Evolutionary conservation across 1,284 basidiomycete genomes (phyloP).

Genomic region (Cryptococcus hybrid): DNA sequence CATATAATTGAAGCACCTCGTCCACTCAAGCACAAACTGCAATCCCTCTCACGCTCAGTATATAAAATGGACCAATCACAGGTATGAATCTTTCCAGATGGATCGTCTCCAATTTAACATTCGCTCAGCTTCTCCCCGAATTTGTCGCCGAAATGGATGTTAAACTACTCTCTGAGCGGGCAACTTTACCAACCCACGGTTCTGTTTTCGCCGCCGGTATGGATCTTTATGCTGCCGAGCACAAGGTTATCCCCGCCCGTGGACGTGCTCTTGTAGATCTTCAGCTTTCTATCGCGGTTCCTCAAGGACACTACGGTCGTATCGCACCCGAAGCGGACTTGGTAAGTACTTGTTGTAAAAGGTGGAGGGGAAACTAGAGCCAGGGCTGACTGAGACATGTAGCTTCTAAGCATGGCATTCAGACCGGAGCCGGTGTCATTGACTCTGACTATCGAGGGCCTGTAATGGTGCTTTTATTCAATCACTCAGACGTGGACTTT

Average conservation of each 20-base stretch:
- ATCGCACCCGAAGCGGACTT: conserved; percentile 93
- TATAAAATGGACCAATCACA: too few relatives aligned
- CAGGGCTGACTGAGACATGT: neutral
- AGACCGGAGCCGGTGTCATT: conserved; percentile 94
- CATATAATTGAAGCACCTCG: too few relatives aligned
- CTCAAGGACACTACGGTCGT: conserved; percentile 88
- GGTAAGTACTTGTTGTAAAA: conserved; percentile 57
- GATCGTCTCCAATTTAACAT: too few relatives aligned
- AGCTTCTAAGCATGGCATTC: conserved; percentile 97
- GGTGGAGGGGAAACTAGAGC: neutral
- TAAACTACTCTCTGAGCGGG: conserved; percentile 73
- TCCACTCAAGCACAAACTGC: too few relatives aligned
- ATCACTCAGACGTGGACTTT: conserved; percentile 84
- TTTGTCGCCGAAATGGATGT: conserved; percentile 10
- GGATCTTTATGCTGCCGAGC: conserved; percentile 87
- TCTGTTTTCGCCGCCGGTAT: conserved; percentile 86
- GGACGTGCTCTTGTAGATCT: conserved; percentile 89
- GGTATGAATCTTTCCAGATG: too few relatives aligned
- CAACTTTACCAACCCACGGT: conserved; percentile 82
- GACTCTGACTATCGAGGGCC: conserved; percentile 94
- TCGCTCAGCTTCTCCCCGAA: conserved; percentile 5
- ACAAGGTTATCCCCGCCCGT: conserved; percentile 71
- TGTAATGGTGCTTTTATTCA: conserved; percentile 93
- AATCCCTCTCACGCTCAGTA: too few relatives aligned
- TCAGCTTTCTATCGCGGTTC: conserved; percentile 88